These are phyloP conservation scores for Phytophthora pinifolia DNA, from an alignment of 352 stramenopile genomes.

Conservation along the genomic window DNA sequence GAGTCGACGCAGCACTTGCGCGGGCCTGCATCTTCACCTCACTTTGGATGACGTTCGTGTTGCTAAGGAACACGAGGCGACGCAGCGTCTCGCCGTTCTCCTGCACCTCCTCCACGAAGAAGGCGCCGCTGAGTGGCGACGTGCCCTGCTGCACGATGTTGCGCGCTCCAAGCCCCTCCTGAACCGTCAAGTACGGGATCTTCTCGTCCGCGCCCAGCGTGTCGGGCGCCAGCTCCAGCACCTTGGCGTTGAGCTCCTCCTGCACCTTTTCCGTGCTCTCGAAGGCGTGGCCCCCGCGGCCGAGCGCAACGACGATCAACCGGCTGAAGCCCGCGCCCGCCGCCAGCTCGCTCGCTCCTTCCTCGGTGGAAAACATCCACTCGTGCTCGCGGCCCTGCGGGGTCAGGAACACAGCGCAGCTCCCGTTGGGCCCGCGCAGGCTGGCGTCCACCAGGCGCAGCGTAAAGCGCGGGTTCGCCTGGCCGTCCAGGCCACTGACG, in stretches of 20 bases:
- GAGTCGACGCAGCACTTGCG: slow-evolving; percentile 1
- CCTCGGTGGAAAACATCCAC: slow-evolving; percentile 76
- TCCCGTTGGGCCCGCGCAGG: slow-evolving; percentile 47
- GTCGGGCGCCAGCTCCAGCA: slow-evolving; percentile 61
- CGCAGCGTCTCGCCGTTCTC: slow-evolving; percentile 47
- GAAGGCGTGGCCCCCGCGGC: slow-evolving; percentile 59
- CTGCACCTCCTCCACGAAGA: slow-evolving; percentile 72
- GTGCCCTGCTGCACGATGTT: slow-evolving; percentile 56
- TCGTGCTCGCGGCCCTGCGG: slow-evolving; percentile 82
- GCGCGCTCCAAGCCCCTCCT: slow-evolving; percentile 57
- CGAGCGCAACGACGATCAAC: slow-evolving; percentile 69
- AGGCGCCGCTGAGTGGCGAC: slow-evolving; percentile 54
- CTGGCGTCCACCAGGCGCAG: slow-evolving; percentile 62
- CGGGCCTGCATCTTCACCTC: slow-evolving; percentile 52
- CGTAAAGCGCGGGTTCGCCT: slow-evolving; percentile 53
- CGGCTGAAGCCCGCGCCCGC: slow-evolving; percentile 63
- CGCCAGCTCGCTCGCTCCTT: slow-evolving; percentile 65
- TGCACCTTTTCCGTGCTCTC: slow-evolving; percentile 67
- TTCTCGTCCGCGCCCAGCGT: slow-evolving; percentile 44
- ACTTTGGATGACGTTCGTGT: slow-evolving; percentile 77
- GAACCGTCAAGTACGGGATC: slow-evolving; percentile 78
- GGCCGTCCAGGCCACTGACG: slow-evolving; percentile 8
- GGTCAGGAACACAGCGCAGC: slow-evolving; percentile 73
- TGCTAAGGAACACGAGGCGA: slow-evolving; percentile 74
- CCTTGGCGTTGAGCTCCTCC: slow-evolving; percentile 65